These are phyloP conservation scores for Elymus sibiricus DNA, from an alignment of 176 grass and related monocot genomes.

Conservation along the genomic window DNA sequence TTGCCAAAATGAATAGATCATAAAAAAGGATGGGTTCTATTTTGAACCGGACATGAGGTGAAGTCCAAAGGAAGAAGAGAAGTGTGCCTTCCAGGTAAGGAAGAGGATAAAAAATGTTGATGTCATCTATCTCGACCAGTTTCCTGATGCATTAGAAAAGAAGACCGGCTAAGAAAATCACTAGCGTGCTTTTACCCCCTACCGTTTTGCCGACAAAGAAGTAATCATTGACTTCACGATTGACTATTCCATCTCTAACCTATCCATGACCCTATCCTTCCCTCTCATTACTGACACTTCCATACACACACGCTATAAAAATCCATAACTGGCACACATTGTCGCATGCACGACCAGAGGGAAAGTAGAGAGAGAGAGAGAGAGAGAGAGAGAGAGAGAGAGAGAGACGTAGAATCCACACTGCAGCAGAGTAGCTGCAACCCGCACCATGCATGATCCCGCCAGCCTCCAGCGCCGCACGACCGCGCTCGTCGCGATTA, in stretches of 20 bases:
- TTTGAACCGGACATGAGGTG: neutral
- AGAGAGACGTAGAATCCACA: neutral
- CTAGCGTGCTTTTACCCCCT: neutral
- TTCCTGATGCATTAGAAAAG: no score
- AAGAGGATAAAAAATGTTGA: no score
- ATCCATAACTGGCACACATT: no score
- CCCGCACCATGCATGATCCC: neutral
- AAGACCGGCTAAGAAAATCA: neutral
- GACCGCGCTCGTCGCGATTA: no score
- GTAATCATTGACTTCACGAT: neutral
- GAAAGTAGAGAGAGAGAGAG: neutral
- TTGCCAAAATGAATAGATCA: neutral
- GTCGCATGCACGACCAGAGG: neutral
- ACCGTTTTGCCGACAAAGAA: neutral
- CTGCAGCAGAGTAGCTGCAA: rapidly evolving
- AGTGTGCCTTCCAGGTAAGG: no score
- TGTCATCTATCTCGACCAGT: no score
- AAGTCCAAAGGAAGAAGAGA: no score
- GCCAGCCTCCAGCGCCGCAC: neutral
- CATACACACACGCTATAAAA: no score
- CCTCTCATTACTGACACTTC: no score
- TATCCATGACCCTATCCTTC: neutral
- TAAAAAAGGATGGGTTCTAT: neutral
- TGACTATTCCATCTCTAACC: neutral
- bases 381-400: neutral